Conservation (phyloP, 2,329 filamentous ascomycete species). For the Aspergillus sp. region DNA sequence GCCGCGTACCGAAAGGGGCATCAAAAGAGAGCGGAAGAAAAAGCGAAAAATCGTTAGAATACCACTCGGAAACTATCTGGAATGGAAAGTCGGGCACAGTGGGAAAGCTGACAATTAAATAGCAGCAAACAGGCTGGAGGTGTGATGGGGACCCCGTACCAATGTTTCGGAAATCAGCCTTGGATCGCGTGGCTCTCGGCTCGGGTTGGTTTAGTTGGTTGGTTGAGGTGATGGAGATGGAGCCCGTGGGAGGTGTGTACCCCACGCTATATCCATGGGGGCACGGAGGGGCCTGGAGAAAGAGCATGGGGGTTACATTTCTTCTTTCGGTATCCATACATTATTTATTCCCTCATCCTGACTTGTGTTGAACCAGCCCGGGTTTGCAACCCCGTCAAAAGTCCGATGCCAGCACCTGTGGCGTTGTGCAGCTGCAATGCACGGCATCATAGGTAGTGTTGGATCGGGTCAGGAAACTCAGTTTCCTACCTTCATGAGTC, state of each 20-base stretch:
- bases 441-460: too few relatives aligned
- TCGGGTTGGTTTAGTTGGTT: constrained; percentile 16
- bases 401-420: too few relatives aligned
- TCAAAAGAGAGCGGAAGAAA: not conserved
- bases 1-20: constrained; percentile 1
- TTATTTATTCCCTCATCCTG: not conserved
- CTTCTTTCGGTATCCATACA: not conserved
- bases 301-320: not conserved
- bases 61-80: not conserved
- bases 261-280: constrained; percentile 17
- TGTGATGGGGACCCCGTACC: constrained; percentile 7
- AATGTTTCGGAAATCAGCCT: constrained; percentile 10
- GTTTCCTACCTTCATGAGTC: too few relatives aligned
- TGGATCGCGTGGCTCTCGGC: constrained; percentile 12
- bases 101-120: constrained; percentile 13
- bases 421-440: too few relatives aligned
- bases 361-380: not conserved
- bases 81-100: not conserved
- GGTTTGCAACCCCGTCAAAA: not conserved
- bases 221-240: not conserved
- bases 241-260: constrained; percentile 10
- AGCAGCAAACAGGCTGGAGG: not conserved
- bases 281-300: not conserved
- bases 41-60: not conserved
- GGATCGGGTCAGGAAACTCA: too few relatives aligned